phyloP scores from a whole-genome alignment of 148 eudicot genomes.

The Vaccinium macrocarpon region DNA sequence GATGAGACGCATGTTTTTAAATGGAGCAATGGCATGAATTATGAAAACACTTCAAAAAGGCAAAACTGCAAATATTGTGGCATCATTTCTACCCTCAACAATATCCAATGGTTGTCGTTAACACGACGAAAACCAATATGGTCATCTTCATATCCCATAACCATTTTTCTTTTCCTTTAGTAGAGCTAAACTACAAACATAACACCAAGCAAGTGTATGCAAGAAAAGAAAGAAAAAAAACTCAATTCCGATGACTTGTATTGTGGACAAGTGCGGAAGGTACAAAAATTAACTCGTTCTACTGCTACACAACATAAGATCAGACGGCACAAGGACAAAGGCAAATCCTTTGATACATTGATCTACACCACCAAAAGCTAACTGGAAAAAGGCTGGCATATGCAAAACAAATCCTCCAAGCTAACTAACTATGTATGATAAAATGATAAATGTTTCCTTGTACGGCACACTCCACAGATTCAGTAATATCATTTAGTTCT shows the following conservation, averaged over 20 bases:
- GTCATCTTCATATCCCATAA: too few species aligned
- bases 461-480: background rate
- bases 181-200: background rate
- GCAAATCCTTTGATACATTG: background rate
- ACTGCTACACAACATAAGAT: background rate
- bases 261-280: background rate
- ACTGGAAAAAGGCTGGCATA: background rate
- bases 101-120: too few species aligned
- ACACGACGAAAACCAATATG: too few species aligned
- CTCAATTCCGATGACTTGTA: background rate
- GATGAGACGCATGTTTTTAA: background rate
- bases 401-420: background rate
- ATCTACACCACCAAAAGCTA: slow-evolving; percentile 2
- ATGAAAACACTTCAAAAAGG: background rate
- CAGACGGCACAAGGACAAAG: background rate
- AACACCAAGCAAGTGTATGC: background rate
- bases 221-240: too few species aligned
- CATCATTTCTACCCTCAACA: too few species aligned
- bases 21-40: background rate
- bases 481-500: too few species aligned
- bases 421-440: background rate
- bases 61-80: background rate
- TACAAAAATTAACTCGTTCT: background rate
- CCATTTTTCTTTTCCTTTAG: too few species aligned
- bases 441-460: background rate